Conservation (phyloP, 176 grass and related monocot genomes). For the Poa pratensis region DNA sequence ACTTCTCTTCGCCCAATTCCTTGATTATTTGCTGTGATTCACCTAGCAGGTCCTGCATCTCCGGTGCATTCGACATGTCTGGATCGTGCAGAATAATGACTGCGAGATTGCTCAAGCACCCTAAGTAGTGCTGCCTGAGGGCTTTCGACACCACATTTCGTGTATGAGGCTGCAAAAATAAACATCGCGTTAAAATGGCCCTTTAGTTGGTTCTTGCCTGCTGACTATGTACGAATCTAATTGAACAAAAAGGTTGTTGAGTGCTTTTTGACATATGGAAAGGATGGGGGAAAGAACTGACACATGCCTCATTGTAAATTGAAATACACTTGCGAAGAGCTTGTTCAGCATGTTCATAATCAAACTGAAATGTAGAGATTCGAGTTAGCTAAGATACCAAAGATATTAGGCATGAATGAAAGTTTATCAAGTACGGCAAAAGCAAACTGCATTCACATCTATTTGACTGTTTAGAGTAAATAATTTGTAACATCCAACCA, state of each 20-base stretch:
- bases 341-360: slow-evolving; percentile 61
- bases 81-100: not conserved
- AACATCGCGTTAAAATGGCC: not conserved
- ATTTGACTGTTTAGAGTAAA: not conserved
- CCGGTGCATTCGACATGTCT: not conserved
- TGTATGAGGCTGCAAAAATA: slow-evolving; percentile 23
- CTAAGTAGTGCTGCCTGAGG: slow-evolving; percentile 6
- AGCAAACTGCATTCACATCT: not conserved
- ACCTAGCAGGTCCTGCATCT: slow-evolving; percentile 22
- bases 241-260: not conserved
- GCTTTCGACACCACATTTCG: slow-evolving; percentile 6
- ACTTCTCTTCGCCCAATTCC: slow-evolving; percentile 18
- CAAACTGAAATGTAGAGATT: slow-evolving; percentile 45
- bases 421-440: not conserved
- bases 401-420: not conserved
- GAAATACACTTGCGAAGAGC: slow-evolving; percentile 69
- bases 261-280: not conserved
- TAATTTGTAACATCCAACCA: slow-evolving; percentile 10
- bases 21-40: slow-evolving; percentile 26
- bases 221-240: not conserved
- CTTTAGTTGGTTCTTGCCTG: not conserved
- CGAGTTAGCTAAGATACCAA: not conserved
- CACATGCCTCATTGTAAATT: slow-evolving; percentile 75
- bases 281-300: not conserved
- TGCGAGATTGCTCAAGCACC: slow-evolving; percentile 16